These are phyloP conservation scores for Chloranthus sessilifolius DNA, from an alignment of 164 flowering plant species.

Conservation along the genomic window DNA sequence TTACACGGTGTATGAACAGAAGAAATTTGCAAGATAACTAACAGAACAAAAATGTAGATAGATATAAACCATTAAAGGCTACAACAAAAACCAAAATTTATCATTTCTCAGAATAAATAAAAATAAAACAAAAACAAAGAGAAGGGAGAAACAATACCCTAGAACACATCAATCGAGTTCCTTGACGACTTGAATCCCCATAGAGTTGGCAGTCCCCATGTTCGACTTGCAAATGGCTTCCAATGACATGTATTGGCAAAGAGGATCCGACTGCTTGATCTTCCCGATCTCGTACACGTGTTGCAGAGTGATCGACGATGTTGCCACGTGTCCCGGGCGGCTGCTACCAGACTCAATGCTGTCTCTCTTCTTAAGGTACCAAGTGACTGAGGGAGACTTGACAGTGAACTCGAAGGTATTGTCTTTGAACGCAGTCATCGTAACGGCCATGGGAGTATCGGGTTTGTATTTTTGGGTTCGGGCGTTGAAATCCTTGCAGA, in stretches of 20 bases:
- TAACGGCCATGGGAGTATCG: constrained; percentile 88
- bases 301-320: constrained; percentile 56
- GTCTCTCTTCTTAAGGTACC: constrained; percentile 93
- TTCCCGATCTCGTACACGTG: constrained; percentile 93
- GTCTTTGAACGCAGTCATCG: constrained; percentile 83
- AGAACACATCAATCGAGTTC: constrained; percentile 49
- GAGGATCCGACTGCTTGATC: constrained; percentile 85
- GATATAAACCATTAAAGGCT: too few relatives aligned
- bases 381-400: constrained; percentile 83
- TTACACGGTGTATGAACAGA: too few relatives aligned
- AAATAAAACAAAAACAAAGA: too few relatives aligned
- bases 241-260: constrained; percentile 68
- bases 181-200: constrained; percentile 81
- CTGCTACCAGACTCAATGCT: constrained; percentile 78
- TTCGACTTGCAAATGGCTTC: constrained; percentile 75
- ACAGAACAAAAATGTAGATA: too few relatives aligned
- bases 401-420: constrained; percentile 90
- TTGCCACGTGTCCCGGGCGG: constrained; percentile 68
- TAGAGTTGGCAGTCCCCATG: constrained; percentile 77
- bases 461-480: constrained; percentile 92
- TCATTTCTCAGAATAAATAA: too few relatives aligned
- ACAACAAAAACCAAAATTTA: too few relatives aligned
- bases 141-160: too few relatives aligned
- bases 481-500: constrained; percentile 99
- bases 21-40: too few relatives aligned